These are phyloP conservation scores for Gossypium raimondii DNA, from an alignment of 345 rosid genomes.

Conservation along the genomic window DNA sequence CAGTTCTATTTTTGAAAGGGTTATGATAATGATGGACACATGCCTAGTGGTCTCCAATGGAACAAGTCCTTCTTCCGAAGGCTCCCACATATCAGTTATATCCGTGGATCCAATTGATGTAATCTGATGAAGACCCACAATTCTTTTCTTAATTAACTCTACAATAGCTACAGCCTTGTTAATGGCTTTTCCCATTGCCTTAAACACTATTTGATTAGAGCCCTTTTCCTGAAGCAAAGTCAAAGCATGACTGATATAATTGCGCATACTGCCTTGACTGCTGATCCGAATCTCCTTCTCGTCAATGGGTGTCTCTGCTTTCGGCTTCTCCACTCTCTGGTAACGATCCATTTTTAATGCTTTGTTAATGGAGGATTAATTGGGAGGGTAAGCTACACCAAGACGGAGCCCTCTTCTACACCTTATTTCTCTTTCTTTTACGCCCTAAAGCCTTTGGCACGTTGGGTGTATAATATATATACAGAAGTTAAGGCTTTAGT, in stretches of 20 bases:
- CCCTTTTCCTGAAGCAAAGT: background rate
- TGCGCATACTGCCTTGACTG: background rate
- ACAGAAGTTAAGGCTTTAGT: no score
- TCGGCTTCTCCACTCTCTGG: slow-evolving; percentile 1
- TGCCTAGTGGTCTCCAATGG: background rate
- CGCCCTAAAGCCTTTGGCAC: no score
- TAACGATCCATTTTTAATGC: background rate
- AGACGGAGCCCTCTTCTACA: no score
- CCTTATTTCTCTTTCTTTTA: no score
- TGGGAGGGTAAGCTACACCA: no score
- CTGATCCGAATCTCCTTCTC: background rate
- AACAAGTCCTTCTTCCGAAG: background rate
- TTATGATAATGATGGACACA: background rate
- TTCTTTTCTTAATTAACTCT: slow-evolving; percentile 3
- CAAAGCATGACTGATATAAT: background rate
- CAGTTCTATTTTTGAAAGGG: background rate
- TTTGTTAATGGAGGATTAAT: no score
- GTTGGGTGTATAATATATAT: no score
- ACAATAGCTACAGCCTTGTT: background rate
- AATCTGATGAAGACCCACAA: background rate
- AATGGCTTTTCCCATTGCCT: slow-evolving; percentile 2
- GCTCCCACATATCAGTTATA: background rate
- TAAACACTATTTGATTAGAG: background rate
- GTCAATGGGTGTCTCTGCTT: background rate
- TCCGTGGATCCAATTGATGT: background rate